These are phyloP conservation scores for Aspergillus felis DNA, from an alignment of 2,329 filamentous ascomycete genomes.

Conservation along the genomic window DNA sequence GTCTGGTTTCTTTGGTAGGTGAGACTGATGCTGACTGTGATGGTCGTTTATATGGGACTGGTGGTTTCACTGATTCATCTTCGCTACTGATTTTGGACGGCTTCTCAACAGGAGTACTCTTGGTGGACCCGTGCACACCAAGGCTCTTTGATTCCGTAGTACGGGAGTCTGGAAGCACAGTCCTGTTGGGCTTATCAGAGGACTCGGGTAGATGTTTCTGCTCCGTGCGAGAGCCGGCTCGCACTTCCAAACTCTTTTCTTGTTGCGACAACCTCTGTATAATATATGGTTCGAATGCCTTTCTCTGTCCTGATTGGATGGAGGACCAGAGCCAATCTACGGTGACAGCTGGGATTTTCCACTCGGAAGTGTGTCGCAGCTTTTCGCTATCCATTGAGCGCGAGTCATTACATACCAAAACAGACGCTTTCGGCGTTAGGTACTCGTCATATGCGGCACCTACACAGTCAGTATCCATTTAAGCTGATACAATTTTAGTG, in stretches of 20 bases:
- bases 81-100: slow-evolving; percentile 12
- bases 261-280: slow-evolving; percentile 28
- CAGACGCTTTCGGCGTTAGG: slow-evolving; percentile 65
- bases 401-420: slow-evolving; percentile 67
- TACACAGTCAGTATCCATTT: slow-evolving; percentile 24
- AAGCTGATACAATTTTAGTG: not conserved
- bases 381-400: slow-evolving; percentile 64
- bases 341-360: slow-evolving; percentile 75
- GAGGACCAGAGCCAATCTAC: slow-evolving; percentile 83
- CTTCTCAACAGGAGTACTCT: slow-evolving; percentile 1
- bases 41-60: slow-evolving; percentile 13
- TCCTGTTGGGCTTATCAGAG: not conserved
- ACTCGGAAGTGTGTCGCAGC: slow-evolving; percentile 68
- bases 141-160: not conserved
- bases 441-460: slow-evolving; percentile 77
- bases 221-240: slow-evolving; percentile 17
- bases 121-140: not conserved
- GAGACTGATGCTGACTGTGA: slow-evolving; percentile 22
- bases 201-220: slow-evolving; percentile 8
- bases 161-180: not conserved
- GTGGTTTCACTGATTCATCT: slow-evolving; percentile 16
- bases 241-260: slow-evolving; percentile 15
- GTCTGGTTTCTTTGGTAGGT: slow-evolving; percentile 10
- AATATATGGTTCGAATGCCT: slow-evolving; percentile 47
- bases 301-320: slow-evolving; percentile 52